Evolutionary conservation across 495 filamentous ascomycete species (phyloP).

Genomic region (Arthonia radiata): DNA sequence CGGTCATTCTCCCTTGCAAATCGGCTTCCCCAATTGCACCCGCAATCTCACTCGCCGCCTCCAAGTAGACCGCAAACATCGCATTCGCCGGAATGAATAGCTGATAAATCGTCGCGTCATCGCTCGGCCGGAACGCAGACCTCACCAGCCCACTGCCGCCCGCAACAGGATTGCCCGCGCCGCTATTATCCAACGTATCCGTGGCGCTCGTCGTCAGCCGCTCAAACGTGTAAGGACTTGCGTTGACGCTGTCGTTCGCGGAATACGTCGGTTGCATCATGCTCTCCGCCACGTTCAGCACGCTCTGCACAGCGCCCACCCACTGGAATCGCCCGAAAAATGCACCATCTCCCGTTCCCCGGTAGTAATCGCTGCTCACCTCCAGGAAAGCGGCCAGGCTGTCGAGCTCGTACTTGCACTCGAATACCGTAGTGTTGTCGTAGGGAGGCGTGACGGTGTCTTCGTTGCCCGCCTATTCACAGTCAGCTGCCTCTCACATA

Average conservation of each 20-base stretch:
- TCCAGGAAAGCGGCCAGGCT: constrained; percentile 39
- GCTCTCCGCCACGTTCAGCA: constrained; percentile 29
- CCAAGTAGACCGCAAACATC: constrained; percentile 37
- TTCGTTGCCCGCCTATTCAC: constrained; percentile 18
- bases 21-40: constrained; percentile 20
- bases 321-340: constrained; percentile 37
- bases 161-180: constrained; percentile 29
- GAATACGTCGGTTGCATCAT: constrained; percentile 35
- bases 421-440: constrained; percentile 25
- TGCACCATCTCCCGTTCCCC: constrained; percentile 23
- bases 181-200: constrained; percentile 36
- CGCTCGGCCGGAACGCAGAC: constrained; percentile 36
- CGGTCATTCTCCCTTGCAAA: no score
- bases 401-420: constrained; percentile 49
- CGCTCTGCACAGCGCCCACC: constrained; percentile 28
- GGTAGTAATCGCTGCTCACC: constrained; percentile 32
- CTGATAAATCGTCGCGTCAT: constrained; percentile 34
- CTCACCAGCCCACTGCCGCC: constrained; percentile 35
- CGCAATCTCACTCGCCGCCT: constrained; percentile 28
- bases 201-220: constrained; percentile 28
- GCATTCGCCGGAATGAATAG: constrained; percentile 41
- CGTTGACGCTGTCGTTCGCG: constrained; percentile 24
- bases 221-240: constrained; percentile 30
- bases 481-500: no score
- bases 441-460: constrained; percentile 25